Evolutionary conservation across 2,329 filamentous ascomycete species (phyloP).

Genomic region (Fusarium denticulatum): DNA sequence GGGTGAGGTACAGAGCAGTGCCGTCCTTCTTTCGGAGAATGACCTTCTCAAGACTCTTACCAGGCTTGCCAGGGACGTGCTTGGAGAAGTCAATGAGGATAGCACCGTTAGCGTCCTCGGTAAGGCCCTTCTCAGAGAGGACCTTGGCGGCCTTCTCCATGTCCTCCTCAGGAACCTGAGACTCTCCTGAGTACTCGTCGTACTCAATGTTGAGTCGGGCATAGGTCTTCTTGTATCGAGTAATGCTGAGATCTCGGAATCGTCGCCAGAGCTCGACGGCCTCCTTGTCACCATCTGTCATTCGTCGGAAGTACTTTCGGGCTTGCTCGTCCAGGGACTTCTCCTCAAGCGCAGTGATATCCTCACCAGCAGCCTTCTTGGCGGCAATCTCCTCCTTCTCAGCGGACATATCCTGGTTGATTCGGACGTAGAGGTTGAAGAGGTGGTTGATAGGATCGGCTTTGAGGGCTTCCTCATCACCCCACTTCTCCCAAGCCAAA

Average conservation of each 20-base stretch:
- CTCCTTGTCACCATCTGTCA: constrained; percentile 72
- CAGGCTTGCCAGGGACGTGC: constrained; percentile 71
- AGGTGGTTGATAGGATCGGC: constrained; percentile 84
- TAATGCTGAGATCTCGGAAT: constrained; percentile 74
- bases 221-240: constrained; percentile 74
- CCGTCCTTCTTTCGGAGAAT: constrained; percentile 79
- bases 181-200: constrained; percentile 78
- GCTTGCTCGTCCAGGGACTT: constrained; percentile 77
- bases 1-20: constrained; percentile 80
- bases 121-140: constrained; percentile 71
- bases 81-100: constrained; percentile 78
- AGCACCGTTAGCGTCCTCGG: constrained; percentile 76
- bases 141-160: constrained; percentile 72
- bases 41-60: constrained; percentile 75
- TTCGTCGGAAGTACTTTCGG: constrained; percentile 75
- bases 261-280: constrained; percentile 71
- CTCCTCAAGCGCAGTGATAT: constrained; percentile 59
- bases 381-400: constrained; percentile 74
- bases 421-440: constrained; percentile 83
- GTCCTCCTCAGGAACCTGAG: constrained; percentile 72
- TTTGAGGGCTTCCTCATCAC: constrained; percentile 75
- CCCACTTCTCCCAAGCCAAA: constrained; percentile 79
- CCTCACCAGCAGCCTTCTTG: constrained; percentile 63
- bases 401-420: constrained; percentile 72
- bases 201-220: constrained; percentile 76